Conservation (phyloP, 768 basidiomycete species). For the Auricularia cornea region DNA sequence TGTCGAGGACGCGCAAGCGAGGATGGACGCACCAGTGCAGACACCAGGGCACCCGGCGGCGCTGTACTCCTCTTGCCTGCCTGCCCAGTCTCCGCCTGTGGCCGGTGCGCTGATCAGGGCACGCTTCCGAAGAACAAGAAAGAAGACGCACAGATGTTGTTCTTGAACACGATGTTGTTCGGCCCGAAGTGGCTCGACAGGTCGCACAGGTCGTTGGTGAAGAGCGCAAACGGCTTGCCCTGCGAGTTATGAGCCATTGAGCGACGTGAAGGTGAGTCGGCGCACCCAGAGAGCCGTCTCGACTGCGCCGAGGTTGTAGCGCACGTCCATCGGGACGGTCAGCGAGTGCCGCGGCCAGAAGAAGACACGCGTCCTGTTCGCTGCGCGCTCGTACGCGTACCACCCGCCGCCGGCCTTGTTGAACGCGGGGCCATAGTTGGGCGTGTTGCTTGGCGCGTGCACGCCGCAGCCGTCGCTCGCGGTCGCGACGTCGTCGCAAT, state of each 20-base stretch:
- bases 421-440: constrained; percentile 51
- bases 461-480: constrained; percentile 55
- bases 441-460: constrained; percentile 21
- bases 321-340: constrained; percentile 21
- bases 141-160: constrained; percentile 51
- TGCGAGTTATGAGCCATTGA: too few species aligned
- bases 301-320: constrained; percentile 28
- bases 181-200: constrained; percentile 43
- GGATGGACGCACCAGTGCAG: constrained; percentile 33
- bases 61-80: constrained; percentile 31
- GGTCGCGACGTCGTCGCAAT: constrained; percentile 42
- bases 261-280: neutral
- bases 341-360: constrained; percentile 48
- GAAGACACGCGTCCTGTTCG: constrained; percentile 54
- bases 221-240: constrained; percentile 60
- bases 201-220: constrained; percentile 44
- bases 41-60: constrained; percentile 44
- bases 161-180: constrained; percentile 61
- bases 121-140: neutral
- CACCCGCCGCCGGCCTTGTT: constrained; percentile 56
- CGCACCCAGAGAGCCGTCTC: constrained; percentile 49
- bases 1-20: too few species aligned
- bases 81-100: constrained; percentile 54
- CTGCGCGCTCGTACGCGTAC: constrained; percentile 45
- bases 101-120: neutral